Evolutionary conservation across 495 filamentous ascomycete genomes (phyloP), one percentile per base, ranked within the genome.

Genomic region (Apiosordaria backusii): DNA sequence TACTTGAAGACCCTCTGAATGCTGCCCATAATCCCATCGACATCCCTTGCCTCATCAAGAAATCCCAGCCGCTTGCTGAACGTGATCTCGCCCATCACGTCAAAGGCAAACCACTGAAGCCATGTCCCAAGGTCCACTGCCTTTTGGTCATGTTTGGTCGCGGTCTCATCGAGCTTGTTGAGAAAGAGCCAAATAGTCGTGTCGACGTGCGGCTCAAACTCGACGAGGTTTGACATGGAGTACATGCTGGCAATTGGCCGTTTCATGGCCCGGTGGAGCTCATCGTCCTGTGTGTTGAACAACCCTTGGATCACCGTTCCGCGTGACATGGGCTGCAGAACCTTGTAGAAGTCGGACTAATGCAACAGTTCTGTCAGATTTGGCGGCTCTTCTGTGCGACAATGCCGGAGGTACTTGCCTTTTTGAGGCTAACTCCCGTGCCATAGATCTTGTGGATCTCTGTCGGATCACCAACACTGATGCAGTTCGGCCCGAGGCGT

Each of bases 401-500:
- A 45, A 15, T 13, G 4, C 16, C 35, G 35, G 35, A 45, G 35
- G 1, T 24, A 45, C 50, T 27, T 59, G 73, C 72, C 71, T 74
- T 74, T 45, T 50, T 27, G 65, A 74, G 40, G 60, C 62, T 67
- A 7, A 53, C 63, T 22, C 60, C 67, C 5, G 65, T 64, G 19
- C 70, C 63, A 65, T 82, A 82, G 4, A 82, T 70, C 1, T 67
- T 71, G 2, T 64, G 59, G 52, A 84, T 73, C 52, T 69, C 71
- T 5, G 58, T 68, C 0, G 72, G 69, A 65, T 81, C 75, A 2
- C 74, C 72, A 7, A 86, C 70, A 21, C 78, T 82, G 23, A 86
- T 63, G 29, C 66, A 68, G 62, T 81, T 82, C 1, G 85, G 84
- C 1, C 84, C 84, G 45, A 85, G 63, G 2, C 83, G 81, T 15